phyloP scores from a whole-genome alignment of 176 grass and related monocot species.

The Oryza rufipogon region DNA sequence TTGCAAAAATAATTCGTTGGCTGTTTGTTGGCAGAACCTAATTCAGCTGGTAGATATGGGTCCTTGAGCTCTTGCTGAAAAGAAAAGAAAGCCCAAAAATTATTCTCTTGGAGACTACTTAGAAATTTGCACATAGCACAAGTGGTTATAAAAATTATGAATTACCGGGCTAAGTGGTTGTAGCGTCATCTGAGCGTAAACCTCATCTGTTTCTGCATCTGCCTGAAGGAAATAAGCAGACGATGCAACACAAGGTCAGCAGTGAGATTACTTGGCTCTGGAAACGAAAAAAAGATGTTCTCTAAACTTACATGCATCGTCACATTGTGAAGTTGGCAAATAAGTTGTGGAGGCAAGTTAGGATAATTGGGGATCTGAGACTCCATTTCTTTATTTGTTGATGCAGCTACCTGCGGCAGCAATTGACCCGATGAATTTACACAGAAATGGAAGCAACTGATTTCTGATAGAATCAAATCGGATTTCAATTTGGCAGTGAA shows the following conservation, averaged over 20 bases:
- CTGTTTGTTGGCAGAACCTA: conserved; percentile 83
- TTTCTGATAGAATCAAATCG: conserved; percentile 21
- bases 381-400: conserved; percentile 97
- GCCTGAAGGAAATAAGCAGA: conserved; percentile 57
- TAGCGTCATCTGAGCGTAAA: conserved; percentile 97
- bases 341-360: conserved; percentile 86
- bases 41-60: conserved; percentile 87
- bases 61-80: conserved; percentile 98
- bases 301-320: conserved; percentile 88
- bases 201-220: conserved; percentile 93
- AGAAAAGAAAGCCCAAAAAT: conserved; percentile 40
- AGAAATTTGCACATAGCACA: background rate
- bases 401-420: conserved; percentile 75
- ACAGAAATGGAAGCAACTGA: background rate
- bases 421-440: conserved; percentile 28
- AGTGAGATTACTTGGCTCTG: background rate
- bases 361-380: conserved; percentile 94
- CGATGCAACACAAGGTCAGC: conserved; percentile 21
- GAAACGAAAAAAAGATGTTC: background rate
- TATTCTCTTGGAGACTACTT: conserved; percentile 19
- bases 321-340: conserved; percentile 97
- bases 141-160: conserved; percentile 24
- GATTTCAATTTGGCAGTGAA: conserved; percentile 6
- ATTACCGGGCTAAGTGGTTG: conserved; percentile 89
- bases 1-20: conserved; percentile 99